These are phyloP conservation scores for Annulohypoxylon truncatum DNA, from an alignment of 2,329 filamentous ascomycete genomes.

Conservation along the genomic window DNA sequence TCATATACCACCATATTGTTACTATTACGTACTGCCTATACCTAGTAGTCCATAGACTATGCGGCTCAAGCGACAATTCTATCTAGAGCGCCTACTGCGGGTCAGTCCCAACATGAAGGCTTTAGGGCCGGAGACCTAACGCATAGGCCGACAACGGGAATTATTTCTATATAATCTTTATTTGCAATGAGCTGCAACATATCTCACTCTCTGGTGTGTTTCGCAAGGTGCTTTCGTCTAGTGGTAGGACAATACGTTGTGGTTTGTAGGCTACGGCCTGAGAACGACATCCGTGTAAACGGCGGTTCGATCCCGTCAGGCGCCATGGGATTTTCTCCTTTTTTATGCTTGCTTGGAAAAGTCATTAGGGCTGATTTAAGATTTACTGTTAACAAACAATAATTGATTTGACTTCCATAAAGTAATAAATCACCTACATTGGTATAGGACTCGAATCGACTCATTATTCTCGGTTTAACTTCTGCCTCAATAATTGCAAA, in stretches of 20 bases:
- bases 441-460: no score
- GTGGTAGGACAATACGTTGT: constrained; percentile 29
- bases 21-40: constrained; percentile 10
- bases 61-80: no score
- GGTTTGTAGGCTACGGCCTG: neutral
- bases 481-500: no score
- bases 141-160: neutral
- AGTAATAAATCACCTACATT: no score
- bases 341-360: no score
- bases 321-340: constrained; percentile 9
- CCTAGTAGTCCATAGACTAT: neutral
- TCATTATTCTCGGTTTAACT: no score
- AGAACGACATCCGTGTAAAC: constrained; percentile 15
- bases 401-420: no score
- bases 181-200: neutral
- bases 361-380: no score
- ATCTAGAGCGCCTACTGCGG: neutral
- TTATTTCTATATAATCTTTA: neutral
- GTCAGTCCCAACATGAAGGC: neutral
- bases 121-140: constrained; percentile 15
- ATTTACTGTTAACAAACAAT: no score
- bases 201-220: no score
- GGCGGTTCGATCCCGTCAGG: constrained; percentile 26
- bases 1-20: neutral
- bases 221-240: constrained; percentile 27